Base-by-base conservation (phyloP, 768 basidiomycete species). In the Lanmaoa pseudosensibilis region DNA sequence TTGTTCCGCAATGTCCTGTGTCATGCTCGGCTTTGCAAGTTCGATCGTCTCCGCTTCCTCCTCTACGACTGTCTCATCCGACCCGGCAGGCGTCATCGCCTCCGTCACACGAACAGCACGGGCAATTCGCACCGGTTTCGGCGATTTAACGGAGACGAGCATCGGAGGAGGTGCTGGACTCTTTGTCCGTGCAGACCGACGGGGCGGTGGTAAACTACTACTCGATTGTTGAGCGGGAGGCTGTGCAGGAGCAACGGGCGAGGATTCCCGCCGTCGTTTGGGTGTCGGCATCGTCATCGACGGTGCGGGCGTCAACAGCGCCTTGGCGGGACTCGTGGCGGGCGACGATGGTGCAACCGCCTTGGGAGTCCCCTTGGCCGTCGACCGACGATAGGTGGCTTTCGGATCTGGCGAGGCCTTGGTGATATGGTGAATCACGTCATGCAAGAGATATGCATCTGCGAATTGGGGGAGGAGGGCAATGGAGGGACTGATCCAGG, bases 371-470 rank as follows among this genome's bases (percentile, higher is more conserved):
- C 56, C 63, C 46, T 70, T 72, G 9, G 69, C 65, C 0, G 77
- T 76, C 2, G 90, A 90, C 61, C 90, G 85, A 58, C 93, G 85
- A 71, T 95, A 96, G 47, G 80, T 85, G 30, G 78, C 82, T 34
- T 78, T 81, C 1, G 92, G 90, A 69, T 94, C 94, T 3, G 94
- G 94, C 0, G 68, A 62, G 15, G 94, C 90, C 19, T 81, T 77
- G 39, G 87, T 82, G 34, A 96, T 84, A 7, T 81, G 77, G 40
- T 80, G 71, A 58, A 92, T 82, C 60, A 92, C 77, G 4, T 78
- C 72, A 7, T 72, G 76, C 8, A 98, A 76, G 18, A 71, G 73
- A 65, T 97, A 98, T 7, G 77, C 74, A 4, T 79, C 77, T 6
- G 90, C 92, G 34, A 96, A 76, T 7, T 67, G 58, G 7, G 70